Conservation (phyloP, 78 protist genomes). For the slime mould (Dictyostelium discoideum) region dicty_2.7 NC_007088.5:5919501-5920000, state of each 20-base stretch:
- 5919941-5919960: neutral
- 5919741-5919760: conserved; percentile 49
- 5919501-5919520: too few relatives aligned
- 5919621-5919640: neutral
- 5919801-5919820: conserved; percentile 40
- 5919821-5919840: conserved; percentile 41
- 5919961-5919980: neutral
- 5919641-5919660: neutral
- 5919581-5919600: neutral
- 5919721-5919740: conserved; percentile 45
- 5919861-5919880: neutral
- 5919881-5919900: neutral
- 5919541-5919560: too few relatives aligned
- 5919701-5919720: conserved; percentile 56
- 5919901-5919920: neutral
- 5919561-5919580: neutral
- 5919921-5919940: neutral
- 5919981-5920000: conserved; percentile 62
- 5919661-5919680: neutral
- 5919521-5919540: too few relatives aligned
- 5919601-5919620: neutral
- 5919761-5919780: conserved; percentile 45
- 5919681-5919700: neutral
- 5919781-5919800: conserved; percentile 8
- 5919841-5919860: conserved; percentile 48